Conservation (phyloP, 306 rosid genomes). For the Fragaria nilgerrensis region DNA sequence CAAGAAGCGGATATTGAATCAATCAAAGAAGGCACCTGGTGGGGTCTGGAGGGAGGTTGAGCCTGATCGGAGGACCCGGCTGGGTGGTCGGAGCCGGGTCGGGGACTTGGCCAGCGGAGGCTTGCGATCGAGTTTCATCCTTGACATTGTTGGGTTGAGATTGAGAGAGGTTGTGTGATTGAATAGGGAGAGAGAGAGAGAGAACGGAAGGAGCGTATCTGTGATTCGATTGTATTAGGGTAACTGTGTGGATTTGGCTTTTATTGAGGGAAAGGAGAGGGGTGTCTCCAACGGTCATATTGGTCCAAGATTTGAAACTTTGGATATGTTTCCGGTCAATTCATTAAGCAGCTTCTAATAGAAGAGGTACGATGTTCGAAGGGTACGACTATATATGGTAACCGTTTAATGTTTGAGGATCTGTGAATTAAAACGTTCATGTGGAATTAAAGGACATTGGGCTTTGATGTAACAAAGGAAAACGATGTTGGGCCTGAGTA, state of each 20-base stretch:
- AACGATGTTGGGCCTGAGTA: too few relatives aligned
- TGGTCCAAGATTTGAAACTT: neutral
- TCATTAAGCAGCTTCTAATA: neutral
- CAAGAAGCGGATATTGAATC: neutral
- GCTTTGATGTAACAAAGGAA: neutral
- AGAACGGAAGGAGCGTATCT: neutral
- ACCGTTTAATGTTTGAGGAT: neutral
- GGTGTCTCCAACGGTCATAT: conserved; percentile 14
- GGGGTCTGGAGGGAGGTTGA: conserved; percentile 56
- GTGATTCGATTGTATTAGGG: too few relatives aligned
- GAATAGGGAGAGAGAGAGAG: neutral
- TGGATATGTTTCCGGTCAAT: neutral
- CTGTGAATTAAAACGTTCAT: neutral
- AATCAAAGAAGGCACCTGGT: conserved; percentile 40
- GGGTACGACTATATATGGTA: neutral
- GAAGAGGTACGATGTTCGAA: neutral
- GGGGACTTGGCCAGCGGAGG: conserved; percentile 83
- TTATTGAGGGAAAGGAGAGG: neutral
- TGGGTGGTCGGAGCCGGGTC: conserved; percentile 48
- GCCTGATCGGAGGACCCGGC: conserved; percentile 36
- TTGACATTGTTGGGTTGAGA: conserved; percentile 32
- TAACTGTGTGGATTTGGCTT: neutral
- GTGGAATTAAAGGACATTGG: neutral
- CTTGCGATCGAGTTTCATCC: conserved; percentile 50
- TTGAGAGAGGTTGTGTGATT: neutral